Percentiles rank a stretch among this genome's conserved stretches.
These are phyloP conservation scores for Endoconidiophora laricicola DNA, from an alignment of 2,329 filamentous ascomycete species.

Conservation along the genomic window DNA sequence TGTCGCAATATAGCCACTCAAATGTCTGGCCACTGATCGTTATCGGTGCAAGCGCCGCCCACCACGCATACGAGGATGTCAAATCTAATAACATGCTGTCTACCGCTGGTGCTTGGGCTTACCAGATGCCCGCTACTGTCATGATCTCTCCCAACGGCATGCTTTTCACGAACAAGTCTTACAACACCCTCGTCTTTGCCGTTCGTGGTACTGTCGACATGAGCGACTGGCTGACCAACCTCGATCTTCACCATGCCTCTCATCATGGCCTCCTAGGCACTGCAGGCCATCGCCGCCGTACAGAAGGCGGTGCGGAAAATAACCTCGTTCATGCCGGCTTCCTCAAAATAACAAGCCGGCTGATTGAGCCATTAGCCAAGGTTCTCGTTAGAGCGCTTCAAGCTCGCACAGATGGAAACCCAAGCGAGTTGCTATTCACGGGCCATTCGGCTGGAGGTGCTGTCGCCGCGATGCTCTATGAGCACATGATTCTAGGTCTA, in stretches of 20 bases:
- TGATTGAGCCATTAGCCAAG: slow-evolving; percentile 49
- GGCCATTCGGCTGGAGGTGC: slow-evolving; percentile 79
- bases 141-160: no score
- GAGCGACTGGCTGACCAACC: slow-evolving; percentile 75
- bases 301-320: slow-evolving; percentile 21
- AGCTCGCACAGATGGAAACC: slow-evolving; percentile 29
- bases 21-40: no score
- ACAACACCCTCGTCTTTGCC: slow-evolving; percentile 66
- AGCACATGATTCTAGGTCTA: slow-evolving; percentile 55
- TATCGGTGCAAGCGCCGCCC: no score
- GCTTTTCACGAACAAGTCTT: slow-evolving; percentile 14
- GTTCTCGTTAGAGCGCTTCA: slow-evolving; percentile 44
- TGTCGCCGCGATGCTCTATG: slow-evolving; percentile 62
- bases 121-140: no score
- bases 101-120: no score
- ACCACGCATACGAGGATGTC: no score
- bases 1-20: no score
- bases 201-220: slow-evolving; percentile 68
- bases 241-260: slow-evolving; percentile 49
- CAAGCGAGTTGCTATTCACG: slow-evolving; percentile 61
- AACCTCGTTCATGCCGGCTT: slow-evolving; percentile 75
- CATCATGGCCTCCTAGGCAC: slow-evolving; percentile 46
- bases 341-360: slow-evolving; percentile 55
- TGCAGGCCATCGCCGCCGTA: not conserved
- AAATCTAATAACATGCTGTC: no score